Evolutionary conservation across 176 grass and related monocot genomes (phyloP).

Genomic region (Musa beccarii): DNA sequence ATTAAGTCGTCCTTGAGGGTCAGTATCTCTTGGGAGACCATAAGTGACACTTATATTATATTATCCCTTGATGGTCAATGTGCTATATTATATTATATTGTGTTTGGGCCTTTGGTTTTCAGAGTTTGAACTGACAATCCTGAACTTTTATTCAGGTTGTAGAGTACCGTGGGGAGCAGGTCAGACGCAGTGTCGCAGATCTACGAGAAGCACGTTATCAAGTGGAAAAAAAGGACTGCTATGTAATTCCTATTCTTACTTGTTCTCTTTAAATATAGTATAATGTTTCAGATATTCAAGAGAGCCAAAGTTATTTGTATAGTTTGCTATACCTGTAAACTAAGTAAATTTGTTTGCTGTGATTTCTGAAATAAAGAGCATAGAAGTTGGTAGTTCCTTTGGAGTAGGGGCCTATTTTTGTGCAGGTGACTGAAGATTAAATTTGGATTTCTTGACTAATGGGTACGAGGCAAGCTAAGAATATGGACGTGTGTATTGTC

Average conservation of each 20-base stretch:
- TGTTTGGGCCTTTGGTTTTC: background rate
- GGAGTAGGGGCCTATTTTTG: background rate
- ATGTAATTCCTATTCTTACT: constrained; percentile 46
- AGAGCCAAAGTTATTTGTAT: background rate
- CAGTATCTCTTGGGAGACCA: too few relatives aligned
- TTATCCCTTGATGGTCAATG: too few relatives aligned
- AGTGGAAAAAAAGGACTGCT: constrained; percentile 77
- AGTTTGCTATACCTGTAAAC: background rate
- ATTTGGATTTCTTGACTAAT: background rate
- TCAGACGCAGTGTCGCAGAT: constrained; percentile 77
- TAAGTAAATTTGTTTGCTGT: background rate
- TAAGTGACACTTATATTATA: too few relatives aligned
- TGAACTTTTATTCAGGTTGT: constrained; percentile 43
- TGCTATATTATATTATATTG: too few relatives aligned
- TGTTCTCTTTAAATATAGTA: background rate
- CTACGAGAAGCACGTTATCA: constrained; percentile 78
- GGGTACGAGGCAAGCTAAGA: too few relatives aligned
- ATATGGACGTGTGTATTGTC: too few relatives aligned
- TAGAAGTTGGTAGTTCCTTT: background rate
- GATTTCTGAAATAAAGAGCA: background rate
- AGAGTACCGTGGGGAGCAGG: constrained; percentile 89
- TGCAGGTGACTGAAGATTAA: background rate
- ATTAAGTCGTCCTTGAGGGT: background rate
- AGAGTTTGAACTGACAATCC: background rate
- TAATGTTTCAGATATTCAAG: background rate